Evolutionary conservation across 495 filamentous ascomycete genomes (phyloP).

Genomic region (Gamarada debralockiae): DNA sequence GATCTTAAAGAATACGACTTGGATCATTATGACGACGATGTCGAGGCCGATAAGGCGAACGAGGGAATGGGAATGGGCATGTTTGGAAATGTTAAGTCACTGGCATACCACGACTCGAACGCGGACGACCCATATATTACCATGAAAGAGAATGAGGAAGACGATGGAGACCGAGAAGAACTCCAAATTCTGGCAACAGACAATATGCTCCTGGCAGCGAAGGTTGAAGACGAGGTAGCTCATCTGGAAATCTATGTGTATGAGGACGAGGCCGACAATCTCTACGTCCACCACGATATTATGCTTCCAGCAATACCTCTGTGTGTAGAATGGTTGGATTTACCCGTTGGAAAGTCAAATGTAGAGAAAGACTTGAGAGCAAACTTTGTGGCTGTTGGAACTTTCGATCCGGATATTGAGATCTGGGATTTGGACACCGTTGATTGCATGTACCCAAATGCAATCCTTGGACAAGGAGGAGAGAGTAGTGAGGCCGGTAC

Average conservation of each 20-base stretch:
- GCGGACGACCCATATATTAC: conserved; percentile 96
- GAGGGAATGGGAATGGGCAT: conserved; percentile 73
- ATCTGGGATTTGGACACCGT: conserved; percentile 95
- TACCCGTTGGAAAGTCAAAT: conserved; percentile 69
- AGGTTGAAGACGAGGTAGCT: conserved; percentile 94
- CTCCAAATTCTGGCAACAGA: conserved; percentile 89
- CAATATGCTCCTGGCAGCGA: conserved; percentile 86
- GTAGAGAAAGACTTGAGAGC: conserved; percentile 56
- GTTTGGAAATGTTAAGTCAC: conserved; percentile 90
- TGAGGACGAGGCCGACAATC: conserved; percentile 88
- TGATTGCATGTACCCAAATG: conserved; percentile 96
- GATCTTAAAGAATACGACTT: conserved; percentile 94
- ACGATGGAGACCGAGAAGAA: conserved; percentile 88
- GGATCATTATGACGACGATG: conserved; percentile 88
- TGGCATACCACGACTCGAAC: conserved; percentile 90
- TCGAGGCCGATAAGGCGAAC: conserved; percentile 56
- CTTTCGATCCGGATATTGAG: conserved; percentile 98
- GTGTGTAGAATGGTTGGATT: conserved; percentile 90
- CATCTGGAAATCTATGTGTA: conserved; percentile 98
- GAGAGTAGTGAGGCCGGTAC: conserved; percentile 38
- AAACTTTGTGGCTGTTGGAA: conserved; percentile 93
- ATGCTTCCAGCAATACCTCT: conserved; percentile 98
- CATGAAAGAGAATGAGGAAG: conserved; percentile 69
- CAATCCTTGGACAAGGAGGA: conserved; percentile 87
- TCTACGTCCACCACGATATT: conserved; percentile 99